phyloP scores from a whole-genome alignment of 306 rosid species.

The Crotalaria pallida region DNA sequence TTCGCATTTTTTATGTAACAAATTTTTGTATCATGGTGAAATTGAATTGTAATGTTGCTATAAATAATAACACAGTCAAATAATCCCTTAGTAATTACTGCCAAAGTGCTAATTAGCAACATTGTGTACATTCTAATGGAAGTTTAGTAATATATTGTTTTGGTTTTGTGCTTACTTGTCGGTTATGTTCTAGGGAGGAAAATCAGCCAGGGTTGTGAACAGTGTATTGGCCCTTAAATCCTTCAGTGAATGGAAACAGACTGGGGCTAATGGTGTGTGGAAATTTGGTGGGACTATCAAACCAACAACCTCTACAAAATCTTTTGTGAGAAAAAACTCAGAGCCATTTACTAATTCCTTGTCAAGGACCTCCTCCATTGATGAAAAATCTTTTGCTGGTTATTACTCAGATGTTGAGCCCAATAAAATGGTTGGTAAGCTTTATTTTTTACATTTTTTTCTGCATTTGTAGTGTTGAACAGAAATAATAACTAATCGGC shows the following conservation, averaged over 20 bases:
- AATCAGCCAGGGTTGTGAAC: conserved; percentile 73
- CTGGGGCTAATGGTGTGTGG: conserved; percentile 77
- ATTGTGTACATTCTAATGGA: not conserved
- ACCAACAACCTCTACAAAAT: conserved; percentile 42
- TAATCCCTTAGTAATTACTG: conserved; percentile 8
- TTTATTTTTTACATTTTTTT: conserved; percentile 23
- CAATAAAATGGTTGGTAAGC: conserved; percentile 79
- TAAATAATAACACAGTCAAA: not conserved
- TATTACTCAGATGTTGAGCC: conserved; percentile 48
- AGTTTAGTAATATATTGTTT: not conserved
- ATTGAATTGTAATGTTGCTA: not conserved
- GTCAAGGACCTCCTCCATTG: conserved; percentile 61
- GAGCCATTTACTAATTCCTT: conserved; percentile 82
- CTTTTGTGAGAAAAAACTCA: conserved; percentile 70
- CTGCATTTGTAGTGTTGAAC: conserved; percentile 14
- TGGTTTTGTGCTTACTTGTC: not conserved
- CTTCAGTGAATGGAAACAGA: conserved; percentile 80
- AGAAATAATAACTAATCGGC: not conserved
- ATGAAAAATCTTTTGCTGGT: conserved; percentile 44
- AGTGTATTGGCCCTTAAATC: conserved; percentile 82
- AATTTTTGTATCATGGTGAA: not conserved
- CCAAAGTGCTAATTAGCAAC: no score
- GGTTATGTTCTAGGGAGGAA: conserved; percentile 66
- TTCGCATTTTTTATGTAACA: not conserved
- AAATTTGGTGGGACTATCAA: conserved; percentile 84